Evolutionary conservation across 495 filamentous ascomycete species (phyloP).

Genomic region (Mytilinidion resinicola): DNA sequence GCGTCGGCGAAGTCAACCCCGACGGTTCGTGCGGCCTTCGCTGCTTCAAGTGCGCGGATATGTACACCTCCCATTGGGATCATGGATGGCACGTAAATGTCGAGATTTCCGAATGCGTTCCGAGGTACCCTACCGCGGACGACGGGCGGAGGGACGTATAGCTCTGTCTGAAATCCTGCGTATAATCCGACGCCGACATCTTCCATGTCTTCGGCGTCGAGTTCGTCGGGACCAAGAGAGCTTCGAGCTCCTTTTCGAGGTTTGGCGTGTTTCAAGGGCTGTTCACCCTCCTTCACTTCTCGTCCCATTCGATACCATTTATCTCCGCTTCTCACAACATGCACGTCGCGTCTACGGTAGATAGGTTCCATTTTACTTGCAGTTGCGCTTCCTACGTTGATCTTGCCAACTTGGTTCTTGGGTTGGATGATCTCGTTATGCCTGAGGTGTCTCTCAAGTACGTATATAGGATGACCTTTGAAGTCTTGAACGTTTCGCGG

Average conservation of each 20-base stretch:
- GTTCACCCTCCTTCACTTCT: constrained; percentile 62
- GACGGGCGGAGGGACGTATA: constrained; percentile 71
- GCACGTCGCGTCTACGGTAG: constrained; percentile 75
- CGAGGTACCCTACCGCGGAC: constrained; percentile 68
- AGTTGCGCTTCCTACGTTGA: constrained; percentile 59
- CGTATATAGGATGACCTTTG: constrained; percentile 87
- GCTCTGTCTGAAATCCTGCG: constrained; percentile 64
- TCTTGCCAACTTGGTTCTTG: constrained; percentile 65
- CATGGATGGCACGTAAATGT: constrained; percentile 91
- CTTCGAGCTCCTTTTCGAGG: constrained; percentile 33
- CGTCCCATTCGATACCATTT: constrained; percentile 85
- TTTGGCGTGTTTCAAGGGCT: constrained; percentile 63
- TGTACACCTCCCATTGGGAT: constrained; percentile 76
- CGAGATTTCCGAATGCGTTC: constrained; percentile 84
- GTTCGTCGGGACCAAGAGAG: constrained; percentile 5
- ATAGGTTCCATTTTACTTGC: constrained; percentile 57
- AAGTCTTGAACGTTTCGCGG: constrained; percentile 85
- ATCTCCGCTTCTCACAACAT: constrained; percentile 64
- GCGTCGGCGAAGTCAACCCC: constrained; percentile 85
- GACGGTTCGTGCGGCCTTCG: constrained; percentile 65
- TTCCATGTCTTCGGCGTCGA: constrained; percentile 29
- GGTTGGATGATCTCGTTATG: constrained; percentile 73
- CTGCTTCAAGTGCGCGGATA: constrained; percentile 58
- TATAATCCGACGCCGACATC: constrained; percentile 54
- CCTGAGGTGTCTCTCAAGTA: constrained; percentile 80